A percentile compares a stretch with the other conserved stretches of the same genome.
Evolutionary conservation across 2,329 filamentous ascomycete genomes (phyloP).

Genomic region (Pseudocercospora fijiensis): DNA sequence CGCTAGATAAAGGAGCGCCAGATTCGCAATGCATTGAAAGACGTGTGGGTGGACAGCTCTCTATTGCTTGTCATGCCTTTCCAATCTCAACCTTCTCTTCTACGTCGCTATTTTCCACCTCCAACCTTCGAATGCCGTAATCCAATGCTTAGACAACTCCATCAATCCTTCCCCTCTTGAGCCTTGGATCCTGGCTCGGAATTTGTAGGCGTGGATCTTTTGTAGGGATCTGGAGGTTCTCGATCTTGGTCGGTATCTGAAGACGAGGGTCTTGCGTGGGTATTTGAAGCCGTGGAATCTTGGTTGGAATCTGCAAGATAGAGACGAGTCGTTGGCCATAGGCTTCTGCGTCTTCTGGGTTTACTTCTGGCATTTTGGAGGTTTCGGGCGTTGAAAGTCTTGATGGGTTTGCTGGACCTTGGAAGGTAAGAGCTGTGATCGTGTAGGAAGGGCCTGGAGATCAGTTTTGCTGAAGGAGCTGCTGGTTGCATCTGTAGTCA

Average conservation of each 20-base stretch:
- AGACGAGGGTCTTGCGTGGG: conserved; percentile 5
- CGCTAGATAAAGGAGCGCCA: not conserved
- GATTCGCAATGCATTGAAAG: not conserved
- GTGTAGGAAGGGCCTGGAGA: not conserved
- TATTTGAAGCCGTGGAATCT: conserved; percentile 1
- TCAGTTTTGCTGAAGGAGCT: not conserved
- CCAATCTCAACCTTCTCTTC: no score
- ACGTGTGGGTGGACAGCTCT: no score
- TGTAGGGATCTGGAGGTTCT: not conserved
- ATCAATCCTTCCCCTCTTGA: conserved; percentile 9
- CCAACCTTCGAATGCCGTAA: not conserved
- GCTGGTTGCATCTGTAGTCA: not conserved
- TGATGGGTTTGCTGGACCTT: not conserved
- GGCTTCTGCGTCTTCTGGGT: conserved; percentile 2
- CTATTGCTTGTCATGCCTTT: no score
- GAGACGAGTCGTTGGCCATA: conserved; percentile 2
- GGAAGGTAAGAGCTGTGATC: not conserved
- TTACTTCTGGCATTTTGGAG: not conserved
- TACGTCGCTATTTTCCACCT: no score
- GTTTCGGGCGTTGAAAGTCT: not conserved
- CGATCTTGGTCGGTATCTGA: conserved; percentile 5
- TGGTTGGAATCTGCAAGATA: conserved; percentile 9
- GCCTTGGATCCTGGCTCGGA: conserved; percentile 7
- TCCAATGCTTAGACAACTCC: conserved; percentile 2
- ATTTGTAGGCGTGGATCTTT: conserved; percentile 8